These are phyloP conservation scores for Fusarium albosuccineum DNA, from an alignment of 2,329 filamentous ascomycete genomes.

Conservation along the genomic window DNA sequence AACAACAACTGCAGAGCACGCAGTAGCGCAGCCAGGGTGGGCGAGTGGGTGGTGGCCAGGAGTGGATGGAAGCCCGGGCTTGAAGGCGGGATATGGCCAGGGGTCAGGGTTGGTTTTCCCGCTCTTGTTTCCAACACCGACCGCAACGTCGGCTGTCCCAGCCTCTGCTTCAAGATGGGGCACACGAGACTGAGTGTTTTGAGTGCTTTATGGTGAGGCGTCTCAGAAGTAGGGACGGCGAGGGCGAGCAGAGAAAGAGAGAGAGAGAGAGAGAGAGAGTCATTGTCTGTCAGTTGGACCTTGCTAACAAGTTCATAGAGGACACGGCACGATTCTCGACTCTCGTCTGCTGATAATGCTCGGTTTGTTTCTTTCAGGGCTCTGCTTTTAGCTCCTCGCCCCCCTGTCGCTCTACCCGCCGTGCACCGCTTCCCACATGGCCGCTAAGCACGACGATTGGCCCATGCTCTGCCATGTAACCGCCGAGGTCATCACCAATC, in stretches of 20 bases:
- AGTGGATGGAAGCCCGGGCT: constrained; percentile 14
- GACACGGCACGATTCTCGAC: constrained; percentile 1
- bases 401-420: constrained; percentile 31
- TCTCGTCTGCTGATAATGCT: constrained; percentile 24
- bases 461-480: constrained; percentile 50
- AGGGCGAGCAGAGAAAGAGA: too few relatives aligned
- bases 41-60: neutral
- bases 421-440: constrained; percentile 25
- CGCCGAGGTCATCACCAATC: constrained; percentile 54
- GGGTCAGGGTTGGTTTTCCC: constrained; percentile 29
- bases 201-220: constrained; percentile 6
- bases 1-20: neutral
- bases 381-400: constrained; percentile 18
- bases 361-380: constrained; percentile 15
- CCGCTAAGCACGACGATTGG: constrained; percentile 52
- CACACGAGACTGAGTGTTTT: constrained; percentile 9
- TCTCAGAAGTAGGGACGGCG: constrained; percentile 23
- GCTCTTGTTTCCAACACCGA: constrained; percentile 24
- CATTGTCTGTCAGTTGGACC: neutral
- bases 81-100: constrained; percentile 24
- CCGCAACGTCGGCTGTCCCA: constrained; percentile 34
- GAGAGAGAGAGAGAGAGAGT: neutral
- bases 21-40: neutral
- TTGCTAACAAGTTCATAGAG: neutral
- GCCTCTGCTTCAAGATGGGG: constrained; percentile 37